phyloP scores from a whole-genome alignment of 441 rosid species.

The Erodium chrysanthum region DNA sequence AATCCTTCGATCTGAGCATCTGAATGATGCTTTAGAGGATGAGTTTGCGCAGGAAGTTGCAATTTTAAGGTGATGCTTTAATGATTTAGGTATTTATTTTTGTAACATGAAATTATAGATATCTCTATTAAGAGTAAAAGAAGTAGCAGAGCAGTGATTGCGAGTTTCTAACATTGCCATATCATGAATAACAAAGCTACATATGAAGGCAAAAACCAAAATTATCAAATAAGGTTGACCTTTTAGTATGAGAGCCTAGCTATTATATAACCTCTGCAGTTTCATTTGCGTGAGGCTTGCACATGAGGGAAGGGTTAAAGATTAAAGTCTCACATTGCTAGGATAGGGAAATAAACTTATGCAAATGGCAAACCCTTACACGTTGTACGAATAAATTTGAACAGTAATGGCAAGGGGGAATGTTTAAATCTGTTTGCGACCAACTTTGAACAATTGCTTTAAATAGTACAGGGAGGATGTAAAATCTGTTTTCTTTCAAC shows the following conservation, averaged over 20 bases:
- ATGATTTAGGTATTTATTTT: not conserved
- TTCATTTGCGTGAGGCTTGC: too few relatives aligned
- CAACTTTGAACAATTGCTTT: not conserved
- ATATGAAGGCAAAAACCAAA: too few relatives aligned
- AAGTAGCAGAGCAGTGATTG: too few relatives aligned
- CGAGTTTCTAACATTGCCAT: too few relatives aligned
- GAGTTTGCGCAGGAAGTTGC: constrained; percentile 68
- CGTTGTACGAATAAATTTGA: not conserved
- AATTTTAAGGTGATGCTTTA: constrained; percentile 42
- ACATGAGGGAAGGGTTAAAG: too few relatives aligned
- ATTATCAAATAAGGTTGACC: too few relatives aligned
- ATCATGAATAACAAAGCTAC: too few relatives aligned
- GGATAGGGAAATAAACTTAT: too few relatives aligned
- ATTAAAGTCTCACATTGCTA: too few relatives aligned
- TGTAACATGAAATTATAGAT: not conserved
- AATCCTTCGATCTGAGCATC: constrained; percentile 52
- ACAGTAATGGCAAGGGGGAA: not conserved
- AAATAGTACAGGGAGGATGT: not conserved
- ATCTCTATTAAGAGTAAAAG: too few relatives aligned
- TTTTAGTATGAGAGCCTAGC: too few relatives aligned
- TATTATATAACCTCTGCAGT: too few relatives aligned
- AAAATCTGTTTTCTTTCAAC: not conserved
- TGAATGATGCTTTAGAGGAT: constrained; percentile 39
- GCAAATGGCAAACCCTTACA: not conserved
- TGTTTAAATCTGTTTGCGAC: not conserved